A percentile compares a stretch with the other conserved stretches of the same genome.
These are phyloP conservation scores for Planoprotostelium fungivorum DNA, from an alignment of 78 protist species.

Conservation along the genomic window DNA sequence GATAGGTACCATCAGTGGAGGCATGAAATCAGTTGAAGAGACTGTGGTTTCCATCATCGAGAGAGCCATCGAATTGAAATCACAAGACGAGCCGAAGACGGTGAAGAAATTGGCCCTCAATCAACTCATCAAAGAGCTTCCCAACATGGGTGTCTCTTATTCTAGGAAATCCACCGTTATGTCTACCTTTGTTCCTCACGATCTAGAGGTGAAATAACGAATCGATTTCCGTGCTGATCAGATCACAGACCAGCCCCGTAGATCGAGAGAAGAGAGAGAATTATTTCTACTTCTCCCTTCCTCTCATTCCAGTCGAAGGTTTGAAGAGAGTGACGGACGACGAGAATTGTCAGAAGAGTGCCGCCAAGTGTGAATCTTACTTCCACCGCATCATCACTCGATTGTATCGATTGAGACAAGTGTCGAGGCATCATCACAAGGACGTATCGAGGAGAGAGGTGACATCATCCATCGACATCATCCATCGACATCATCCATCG, in stretches of 20 bases:
- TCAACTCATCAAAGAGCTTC: background rate
- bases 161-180: background rate
- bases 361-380: constrained; percentile 13
- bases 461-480: too few relatives aligned
- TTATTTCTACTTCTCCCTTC: background rate
- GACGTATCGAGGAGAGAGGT: constrained; percentile 36
- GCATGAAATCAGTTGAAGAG: background rate
- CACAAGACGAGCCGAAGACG: background rate
- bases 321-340: background rate
- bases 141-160: background rate
- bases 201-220: background rate
- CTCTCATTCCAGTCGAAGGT: background rate
- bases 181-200: background rate
- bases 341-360: background rate
- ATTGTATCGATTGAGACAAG: constrained; percentile 26
- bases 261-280: background rate
- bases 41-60: background rate
- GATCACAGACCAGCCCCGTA: background rate
- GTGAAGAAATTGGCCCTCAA: background rate
- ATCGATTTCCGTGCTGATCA: background rate
- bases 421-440: constrained; percentile 14
- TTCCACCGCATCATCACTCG: constrained; percentile 37
- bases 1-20: background rate
- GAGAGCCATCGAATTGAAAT: background rate
- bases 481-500: too few relatives aligned